These are phyloP conservation scores for Coelastrella sp. DNA, from an alignment of 139 green algal species.

Conservation along the genomic window DNA sequence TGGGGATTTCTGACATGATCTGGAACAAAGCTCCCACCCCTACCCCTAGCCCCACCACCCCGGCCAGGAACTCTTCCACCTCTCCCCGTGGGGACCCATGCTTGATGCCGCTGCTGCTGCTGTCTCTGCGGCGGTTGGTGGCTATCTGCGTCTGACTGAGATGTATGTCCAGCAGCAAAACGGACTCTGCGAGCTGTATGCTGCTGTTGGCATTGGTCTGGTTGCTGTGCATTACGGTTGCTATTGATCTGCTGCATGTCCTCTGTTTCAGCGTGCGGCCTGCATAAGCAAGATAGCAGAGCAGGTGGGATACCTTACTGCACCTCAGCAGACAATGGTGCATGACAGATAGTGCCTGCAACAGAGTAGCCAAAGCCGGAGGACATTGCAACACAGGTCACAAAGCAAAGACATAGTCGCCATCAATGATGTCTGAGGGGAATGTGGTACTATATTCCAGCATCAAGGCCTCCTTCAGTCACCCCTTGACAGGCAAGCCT, in stretches of 20 bases:
- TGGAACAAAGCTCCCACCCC: constrained; percentile 38
- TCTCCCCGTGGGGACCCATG: no score
- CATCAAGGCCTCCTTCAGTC: background rate
- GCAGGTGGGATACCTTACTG: background rate
- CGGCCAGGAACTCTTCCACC: background rate
- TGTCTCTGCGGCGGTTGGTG: background rate
- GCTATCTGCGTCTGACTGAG: background rate
- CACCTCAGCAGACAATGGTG: no score
- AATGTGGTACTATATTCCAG: no score
- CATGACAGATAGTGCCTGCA: background rate
- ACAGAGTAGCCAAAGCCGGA: background rate
- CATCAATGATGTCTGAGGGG: no score
- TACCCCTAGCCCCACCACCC: constrained; percentile 20
- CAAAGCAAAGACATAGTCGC: no score
- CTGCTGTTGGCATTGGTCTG: constrained; percentile 34
- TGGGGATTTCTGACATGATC: constrained; percentile 55
- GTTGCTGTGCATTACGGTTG: constrained; percentile 6
- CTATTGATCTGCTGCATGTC: background rate
- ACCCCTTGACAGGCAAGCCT: background rate
- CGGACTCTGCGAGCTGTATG: background rate
- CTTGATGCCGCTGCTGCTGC: constrained; percentile 9
- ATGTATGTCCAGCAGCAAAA: background rate
- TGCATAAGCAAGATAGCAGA: background rate
- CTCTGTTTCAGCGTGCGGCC: background rate
- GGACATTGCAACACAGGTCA: background rate